phyloP scores from a whole-genome alignment of 768 basidiomycete genomes.

The Dendrothele bispora region DNA sequence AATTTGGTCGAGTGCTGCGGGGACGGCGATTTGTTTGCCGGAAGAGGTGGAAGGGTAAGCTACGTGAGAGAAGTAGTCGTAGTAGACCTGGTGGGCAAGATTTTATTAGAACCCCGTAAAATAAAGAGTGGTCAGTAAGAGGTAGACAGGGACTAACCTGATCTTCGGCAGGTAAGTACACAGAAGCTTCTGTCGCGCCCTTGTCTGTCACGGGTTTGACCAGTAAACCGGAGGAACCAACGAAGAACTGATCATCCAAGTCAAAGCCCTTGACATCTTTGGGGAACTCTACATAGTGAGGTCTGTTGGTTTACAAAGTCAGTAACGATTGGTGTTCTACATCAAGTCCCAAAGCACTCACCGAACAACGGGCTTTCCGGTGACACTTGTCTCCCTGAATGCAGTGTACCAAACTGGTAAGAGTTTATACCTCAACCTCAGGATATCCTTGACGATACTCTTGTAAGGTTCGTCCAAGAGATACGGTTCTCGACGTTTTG shows the following conservation, averaged over 20 bases:
- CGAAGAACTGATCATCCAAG: constrained; percentile 92
- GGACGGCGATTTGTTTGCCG: constrained; percentile 71
- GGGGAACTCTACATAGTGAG: constrained; percentile 96
- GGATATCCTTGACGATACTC: constrained; percentile 71
- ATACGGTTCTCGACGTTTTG: constrained; percentile 96
- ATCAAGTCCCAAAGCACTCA: constrained; percentile 28
- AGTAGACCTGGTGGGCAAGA: constrained; percentile 67
- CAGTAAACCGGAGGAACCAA: constrained; percentile 85
- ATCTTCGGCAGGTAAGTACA: constrained; percentile 89
- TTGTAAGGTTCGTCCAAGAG: constrained; percentile 89
- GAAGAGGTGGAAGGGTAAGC: constrained; percentile 66
- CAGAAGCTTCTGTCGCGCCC: constrained; percentile 62
- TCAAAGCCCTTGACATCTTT: constrained; percentile 82
- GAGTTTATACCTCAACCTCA: constrained; percentile 83
- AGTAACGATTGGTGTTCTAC: neutral
- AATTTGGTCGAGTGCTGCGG: constrained; percentile 75
- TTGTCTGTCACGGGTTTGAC: constrained; percentile 87
- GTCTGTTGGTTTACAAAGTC: constrained; percentile 43
- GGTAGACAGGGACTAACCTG: constrained; percentile 66
- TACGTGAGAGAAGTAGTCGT: constrained; percentile 82
- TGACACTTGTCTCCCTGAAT: constrained; percentile 83
- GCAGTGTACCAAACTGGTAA: constrained; percentile 98
- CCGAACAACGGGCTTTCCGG: constrained; percentile 83
- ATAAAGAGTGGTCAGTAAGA: neutral
- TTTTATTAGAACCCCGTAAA: neutral